Base-by-base conservation (phyloP, 2,329 filamentous ascomycete genomes). In the Boeremia lycopersici region DNA sequence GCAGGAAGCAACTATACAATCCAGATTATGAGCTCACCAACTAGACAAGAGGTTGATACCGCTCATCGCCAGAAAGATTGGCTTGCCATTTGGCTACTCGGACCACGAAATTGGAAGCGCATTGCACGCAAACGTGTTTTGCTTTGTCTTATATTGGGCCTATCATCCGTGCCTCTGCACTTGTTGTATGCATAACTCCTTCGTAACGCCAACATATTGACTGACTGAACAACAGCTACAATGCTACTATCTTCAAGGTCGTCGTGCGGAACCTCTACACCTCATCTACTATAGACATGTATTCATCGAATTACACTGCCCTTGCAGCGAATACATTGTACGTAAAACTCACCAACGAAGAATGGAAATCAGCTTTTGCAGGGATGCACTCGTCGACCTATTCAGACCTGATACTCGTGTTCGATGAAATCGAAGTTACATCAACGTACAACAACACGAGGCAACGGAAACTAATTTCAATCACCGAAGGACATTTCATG, bases 51-150 rank as follows among this genome's bases (percentile, higher is more conserved):
- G 2, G 46, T 70, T n/a, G 59, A 69, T 25, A 35, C 15, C 9
- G 61, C 62, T 1, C 68, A 71, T 64, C 41, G 57, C 0, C 60
- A 62, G 40, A 67, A 71, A 1, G 60, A 63, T 13, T 80, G 77
- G 75, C 64, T 83, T 1, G 59, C 65, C 26, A 52, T 69, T 41
- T 80, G 82, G 0, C 62, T 80, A 2, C 68, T 75, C 6, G 79
- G 76, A 28, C 23, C 74, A 2, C 68, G 76, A 1, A 81, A 79
- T 55, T 33, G 78, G 2, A 30, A 19, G 6, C 13, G 13, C 6
- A 58, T 64, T 11, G 19, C 56, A 6, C 46, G 26, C 11, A 26
- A 35, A 11, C 60, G 60, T 5, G 34, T 19, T 2, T 15, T 38
- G 7, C n/a, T 63, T 8, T 57, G 47, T 4, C 10, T 60, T 1